Base-by-base conservation (phyloP, 139 green algal genomes). In the Nannochloris sp. region DNA sequence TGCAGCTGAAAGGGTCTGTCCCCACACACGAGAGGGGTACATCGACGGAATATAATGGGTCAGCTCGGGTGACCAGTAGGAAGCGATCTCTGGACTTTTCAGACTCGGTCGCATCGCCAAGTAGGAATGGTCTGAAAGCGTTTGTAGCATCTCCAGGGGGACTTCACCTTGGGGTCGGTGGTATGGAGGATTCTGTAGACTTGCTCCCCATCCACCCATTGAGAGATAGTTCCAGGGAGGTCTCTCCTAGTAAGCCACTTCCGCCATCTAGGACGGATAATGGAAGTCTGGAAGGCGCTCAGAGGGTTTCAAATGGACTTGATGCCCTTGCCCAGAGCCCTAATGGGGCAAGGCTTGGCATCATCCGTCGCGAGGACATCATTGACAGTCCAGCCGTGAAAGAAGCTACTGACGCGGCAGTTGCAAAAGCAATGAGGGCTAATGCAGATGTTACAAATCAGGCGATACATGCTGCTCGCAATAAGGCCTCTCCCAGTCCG, bases 381-480 rank as follows among this genome's bases (percentile, higher is more conserved):
- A 66, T 72, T 11, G 70, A 77, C 57, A 69, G 59, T 6, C 70
- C 70, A 10, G 70, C 70, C 8, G 70, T 77, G 11, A 65, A 72
- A 50, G 57, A 51, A 30, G 63, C 63, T 6, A 63, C 63, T 1
- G 49, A 72, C 6, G 70, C 63, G 1, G 70, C 70, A 3, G 59
- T 77, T 11, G 59, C 59, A 14, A 65, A 58, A 6, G 70, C 58
- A 16, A 40, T 72, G 48, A 36, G 66, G 28, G 63, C 64, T 9
- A 46, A 61, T 30, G 61, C 45, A 20, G 58, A 48, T 10, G 20
- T 44, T 37, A 25, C 33, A 29, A 29, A 30, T n/a, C 3, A 48
- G 5, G 33, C 33, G 33, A 40, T 6, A 8, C 9, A 40, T 36
- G 3, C 30, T 36, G 30, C 29, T 33, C 14, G 40, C 8, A 11